A percentile compares a stretch with the other conserved stretches of the same genome.
phyloP scores from a whole-genome alignment of 2,329 filamentous ascomycete genomes.

The Xylariaceae sp. region DNA sequence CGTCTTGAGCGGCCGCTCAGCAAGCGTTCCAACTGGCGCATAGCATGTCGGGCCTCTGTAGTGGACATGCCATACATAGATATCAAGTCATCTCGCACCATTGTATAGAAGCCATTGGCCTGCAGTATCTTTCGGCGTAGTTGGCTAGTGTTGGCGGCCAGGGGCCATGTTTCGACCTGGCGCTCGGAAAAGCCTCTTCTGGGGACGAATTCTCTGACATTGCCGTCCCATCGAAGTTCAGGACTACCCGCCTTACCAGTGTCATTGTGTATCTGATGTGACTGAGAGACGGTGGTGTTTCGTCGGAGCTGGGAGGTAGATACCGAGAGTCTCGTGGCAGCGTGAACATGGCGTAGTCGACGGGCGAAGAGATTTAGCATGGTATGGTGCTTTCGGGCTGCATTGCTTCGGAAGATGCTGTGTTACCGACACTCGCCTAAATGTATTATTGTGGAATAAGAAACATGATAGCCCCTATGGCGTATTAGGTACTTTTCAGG shows the following conservation, averaged over 20 bases:
- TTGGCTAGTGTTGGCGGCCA: constrained; percentile 1
- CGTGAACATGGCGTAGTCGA: too few relatives aligned
- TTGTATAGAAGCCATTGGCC: constrained; percentile 11
- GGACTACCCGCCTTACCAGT: not conserved
- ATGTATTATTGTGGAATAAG: too few relatives aligned
- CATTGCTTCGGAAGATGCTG: too few relatives aligned
- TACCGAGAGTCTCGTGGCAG: too few relatives aligned
- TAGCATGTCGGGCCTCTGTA: constrained; percentile 22
- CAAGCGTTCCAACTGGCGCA: constrained; percentile 25
- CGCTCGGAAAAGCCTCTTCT: not conserved
- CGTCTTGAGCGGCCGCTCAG: constrained; percentile 12
- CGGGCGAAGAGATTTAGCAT: too few relatives aligned
- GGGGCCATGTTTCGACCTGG: not conserved
- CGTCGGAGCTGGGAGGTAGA: too few relatives aligned
- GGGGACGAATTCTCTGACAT: constrained; percentile 9
- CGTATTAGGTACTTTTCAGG: too few relatives aligned
- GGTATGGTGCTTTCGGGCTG: too few relatives aligned
- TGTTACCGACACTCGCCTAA: too few relatives aligned
- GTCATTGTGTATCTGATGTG: constrained; percentile 1
- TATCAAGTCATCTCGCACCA: constrained; percentile 17
- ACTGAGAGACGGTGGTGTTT: too few relatives aligned
- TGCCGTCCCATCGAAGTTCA: not conserved
- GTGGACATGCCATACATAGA: constrained; percentile 19
- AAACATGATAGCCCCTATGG: too few relatives aligned
- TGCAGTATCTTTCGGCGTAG: constrained; percentile 23